Evolutionary conservation across 2,329 filamentous ascomycete genomes (phyloP).

Genomic region (Graphilbum sp.): DNA sequence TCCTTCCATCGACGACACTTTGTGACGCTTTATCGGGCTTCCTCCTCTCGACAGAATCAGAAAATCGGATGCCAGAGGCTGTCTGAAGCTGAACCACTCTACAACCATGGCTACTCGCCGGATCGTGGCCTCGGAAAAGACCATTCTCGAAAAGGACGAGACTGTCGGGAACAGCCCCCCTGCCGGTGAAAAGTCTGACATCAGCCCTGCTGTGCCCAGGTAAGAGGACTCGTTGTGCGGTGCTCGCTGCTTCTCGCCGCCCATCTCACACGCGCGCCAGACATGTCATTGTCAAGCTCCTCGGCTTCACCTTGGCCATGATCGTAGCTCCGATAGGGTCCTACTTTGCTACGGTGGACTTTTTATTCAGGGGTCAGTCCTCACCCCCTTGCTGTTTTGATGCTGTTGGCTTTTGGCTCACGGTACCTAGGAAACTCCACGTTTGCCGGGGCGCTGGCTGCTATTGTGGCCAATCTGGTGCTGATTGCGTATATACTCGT

Average conservation of each 20-base stretch:
- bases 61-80: too few species aligned
- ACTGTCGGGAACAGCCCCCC: conserved; percentile 20
- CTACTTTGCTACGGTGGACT: conserved; percentile 67
- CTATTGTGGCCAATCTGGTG: conserved; percentile 81
- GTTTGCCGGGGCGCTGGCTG: conserved; percentile 69
- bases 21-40: too few species aligned
- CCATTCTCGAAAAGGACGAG: conserved; percentile 44
- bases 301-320: conserved; percentile 87
- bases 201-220: conserved; percentile 69
- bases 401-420: too few species aligned
- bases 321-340: conserved; percentile 70
- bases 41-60: too few species aligned
- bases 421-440: conserved; percentile 89
- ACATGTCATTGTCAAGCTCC: conserved; percentile 75
- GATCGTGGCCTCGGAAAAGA: conserved; percentile 49
- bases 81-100: too few species aligned
- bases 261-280: conserved; percentile 29
- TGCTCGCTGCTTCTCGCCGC: background rate
- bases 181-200: conserved; percentile 46
- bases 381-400: conserved; percentile 24
- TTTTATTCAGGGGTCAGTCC: conserved; percentile 2
- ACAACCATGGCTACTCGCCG: conserved; percentile 52
- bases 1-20: too few species aligned
- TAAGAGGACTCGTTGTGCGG: conserved; percentile 16
- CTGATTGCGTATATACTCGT: conserved; percentile 82